Percentiles rank a stretch among this genome's conserved stretches.
phyloP scores from a whole-genome alignment of 73 alveolate species.

The Paramecium pentaurelia region DNA sequence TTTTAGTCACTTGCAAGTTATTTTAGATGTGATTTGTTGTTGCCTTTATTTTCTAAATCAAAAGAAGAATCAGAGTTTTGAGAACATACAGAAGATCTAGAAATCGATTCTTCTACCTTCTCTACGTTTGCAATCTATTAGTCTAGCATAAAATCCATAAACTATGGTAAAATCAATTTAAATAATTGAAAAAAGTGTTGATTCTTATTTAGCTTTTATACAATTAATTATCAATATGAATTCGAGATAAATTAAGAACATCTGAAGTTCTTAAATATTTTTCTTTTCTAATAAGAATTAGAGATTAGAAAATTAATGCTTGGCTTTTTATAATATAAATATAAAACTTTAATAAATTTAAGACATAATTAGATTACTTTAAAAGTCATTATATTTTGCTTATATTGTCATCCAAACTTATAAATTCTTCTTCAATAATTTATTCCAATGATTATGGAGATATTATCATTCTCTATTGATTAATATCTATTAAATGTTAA shows the following conservation, averaged over 20 bases:
- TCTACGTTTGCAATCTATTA: not conserved
- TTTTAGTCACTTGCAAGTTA: not conserved
- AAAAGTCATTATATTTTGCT: not conserved
- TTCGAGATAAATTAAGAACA: not conserved
- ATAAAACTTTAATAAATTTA: not conserved
- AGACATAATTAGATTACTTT: not conserved
- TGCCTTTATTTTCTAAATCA: not conserved
- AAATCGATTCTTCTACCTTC: not conserved
- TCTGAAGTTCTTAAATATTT: not conserved
- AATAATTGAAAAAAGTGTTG: not conserved
- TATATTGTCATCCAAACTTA: constrained; percentile 9
- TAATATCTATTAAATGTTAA: constrained; percentile 49
- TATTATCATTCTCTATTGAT: not conserved
- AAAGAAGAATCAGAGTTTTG: not conserved
- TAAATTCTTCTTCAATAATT: not conserved
- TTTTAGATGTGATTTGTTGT: not conserved
- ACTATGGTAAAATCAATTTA: not conserved
- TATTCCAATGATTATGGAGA: not conserved
- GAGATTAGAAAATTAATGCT: not conserved
- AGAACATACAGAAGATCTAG: not conserved
- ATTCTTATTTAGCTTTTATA: not conserved
- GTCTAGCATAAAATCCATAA: not conserved
- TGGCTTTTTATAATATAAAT: not conserved
- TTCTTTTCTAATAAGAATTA: not conserved
- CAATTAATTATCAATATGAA: not conserved